phyloP scores from a whole-genome alignment of 495 filamentous ascomycete species.

The Penicillium bovifimosum region DNA sequence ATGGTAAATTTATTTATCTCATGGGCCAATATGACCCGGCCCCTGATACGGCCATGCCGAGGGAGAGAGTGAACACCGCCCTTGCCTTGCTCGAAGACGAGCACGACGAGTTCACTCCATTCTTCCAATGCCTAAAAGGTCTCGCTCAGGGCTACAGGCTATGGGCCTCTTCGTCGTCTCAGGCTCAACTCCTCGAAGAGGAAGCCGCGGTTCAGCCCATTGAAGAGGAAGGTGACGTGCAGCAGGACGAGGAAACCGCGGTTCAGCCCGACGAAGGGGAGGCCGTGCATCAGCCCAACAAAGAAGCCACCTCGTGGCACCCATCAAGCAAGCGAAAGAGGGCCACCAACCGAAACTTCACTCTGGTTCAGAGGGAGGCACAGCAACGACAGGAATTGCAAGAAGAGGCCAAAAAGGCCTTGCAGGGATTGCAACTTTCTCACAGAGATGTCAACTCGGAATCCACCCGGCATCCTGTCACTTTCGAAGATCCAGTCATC shows the following conservation, averaged over 20 bases:
- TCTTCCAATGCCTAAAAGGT: slow-evolving; percentile 1
- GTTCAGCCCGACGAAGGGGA: not conserved
- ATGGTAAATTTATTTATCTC: slow-evolving; percentile 34
- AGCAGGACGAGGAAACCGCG: not conserved
- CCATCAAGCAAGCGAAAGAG: no score
- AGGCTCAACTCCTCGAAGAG: not conserved
- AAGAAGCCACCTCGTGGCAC: no score
- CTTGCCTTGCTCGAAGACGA: not conserved
- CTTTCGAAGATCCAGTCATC: slow-evolving; percentile 59
- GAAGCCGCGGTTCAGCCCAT: not conserved
- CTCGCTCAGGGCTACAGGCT: not conserved
- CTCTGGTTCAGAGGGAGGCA: slow-evolving; percentile 33
- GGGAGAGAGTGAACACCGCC: not conserved
- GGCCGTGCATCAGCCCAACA: no score
- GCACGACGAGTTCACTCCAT: not conserved
- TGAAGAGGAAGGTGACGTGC: not conserved
- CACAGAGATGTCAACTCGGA: slow-evolving; percentile 24
- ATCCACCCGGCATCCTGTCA: slow-evolving; percentile 55
- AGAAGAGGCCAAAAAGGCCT: slow-evolving; percentile 23
- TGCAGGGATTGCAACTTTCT: slow-evolving; percentile 25
- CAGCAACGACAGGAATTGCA: slow-evolving; percentile 46
- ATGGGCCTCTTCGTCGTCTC: not conserved
- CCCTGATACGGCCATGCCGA: slow-evolving; percentile 29
- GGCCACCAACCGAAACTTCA: no score
- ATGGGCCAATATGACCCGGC: not conserved